Evolutionary conservation across 2,329 filamentous ascomycete genomes (phyloP).

Genomic region (Fusarium foetens): DNA sequence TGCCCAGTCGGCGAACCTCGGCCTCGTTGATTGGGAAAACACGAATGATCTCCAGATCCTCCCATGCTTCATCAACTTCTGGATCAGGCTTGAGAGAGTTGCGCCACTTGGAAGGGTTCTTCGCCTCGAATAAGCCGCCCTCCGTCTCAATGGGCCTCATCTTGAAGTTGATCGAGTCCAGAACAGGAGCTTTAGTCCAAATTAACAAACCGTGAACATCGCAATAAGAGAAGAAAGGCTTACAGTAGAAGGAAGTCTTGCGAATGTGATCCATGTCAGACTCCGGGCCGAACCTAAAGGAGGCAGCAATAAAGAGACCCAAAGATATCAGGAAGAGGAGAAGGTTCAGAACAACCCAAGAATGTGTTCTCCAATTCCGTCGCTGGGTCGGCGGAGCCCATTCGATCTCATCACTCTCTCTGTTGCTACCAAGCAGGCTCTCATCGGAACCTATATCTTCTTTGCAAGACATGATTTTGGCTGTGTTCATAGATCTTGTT

Average conservation of each 20-base stretch:
- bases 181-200: not conserved
- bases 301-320: not conserved
- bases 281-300: fast-evolving
- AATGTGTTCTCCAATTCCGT: not conserved
- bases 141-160: not conserved
- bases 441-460: not conserved
- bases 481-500: no score
- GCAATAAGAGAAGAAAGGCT: not conserved
- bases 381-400: not conserved
- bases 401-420: not conserved
- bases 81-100: not conserved
- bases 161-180: slow-evolving; percentile 4
- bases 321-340: not conserved
- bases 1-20: slow-evolving; percentile 3
- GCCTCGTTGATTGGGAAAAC: slow-evolving; percentile 4
- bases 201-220: fast-evolving
- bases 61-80: slow-evolving; percentile 11
- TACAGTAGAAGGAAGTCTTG: slow-evolving; percentile 5
- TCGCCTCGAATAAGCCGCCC: slow-evolving; percentile 10
- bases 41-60: slow-evolving; percentile 9
- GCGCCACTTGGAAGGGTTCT: slow-evolving; percentile 12
- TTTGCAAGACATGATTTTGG: not conserved
- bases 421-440: not conserved
- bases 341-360: not conserved
- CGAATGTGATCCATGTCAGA: slow-evolving; percentile 6